A percentile compares a stretch with the other conserved stretches of the same genome.
phyloP scores from a whole-genome alignment of 1,284 basidiomycete species.

The Paramarasmius palmivorus region DNA sequence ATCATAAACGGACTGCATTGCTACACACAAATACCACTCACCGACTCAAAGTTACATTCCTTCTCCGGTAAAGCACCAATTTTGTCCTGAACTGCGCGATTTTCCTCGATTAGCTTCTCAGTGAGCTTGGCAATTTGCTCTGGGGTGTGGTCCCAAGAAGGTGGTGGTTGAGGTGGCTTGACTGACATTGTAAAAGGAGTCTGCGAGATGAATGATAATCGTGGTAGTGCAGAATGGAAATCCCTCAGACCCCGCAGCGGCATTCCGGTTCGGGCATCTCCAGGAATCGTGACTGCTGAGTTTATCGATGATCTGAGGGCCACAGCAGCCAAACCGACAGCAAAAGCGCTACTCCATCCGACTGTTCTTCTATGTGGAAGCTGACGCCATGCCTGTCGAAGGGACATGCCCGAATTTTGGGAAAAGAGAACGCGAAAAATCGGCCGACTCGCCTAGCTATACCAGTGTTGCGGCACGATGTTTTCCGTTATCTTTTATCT shows the following conservation, averaged over 20 bases:
- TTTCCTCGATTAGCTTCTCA: constrained; percentile 57
- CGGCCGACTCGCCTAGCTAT: too few species aligned
- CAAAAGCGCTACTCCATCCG: constrained; percentile 35
- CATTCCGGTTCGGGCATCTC: constrained; percentile 38
- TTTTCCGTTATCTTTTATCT: too few species aligned
- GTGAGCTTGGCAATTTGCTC: constrained; percentile 59
- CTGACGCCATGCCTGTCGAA: not conserved
- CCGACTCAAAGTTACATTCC: constrained; percentile 60
- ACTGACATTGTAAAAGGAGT: constrained; percentile 30
- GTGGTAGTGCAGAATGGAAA: constrained; percentile 13
- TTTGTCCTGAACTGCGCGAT: constrained; percentile 57
- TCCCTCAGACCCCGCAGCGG: constrained; percentile 16
- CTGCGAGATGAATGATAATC: constrained; percentile 10
- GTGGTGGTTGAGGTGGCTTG: constrained; percentile 66
- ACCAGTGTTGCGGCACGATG: too few species aligned
- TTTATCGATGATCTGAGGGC: constrained; percentile 35
- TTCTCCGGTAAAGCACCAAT: constrained; percentile 61
- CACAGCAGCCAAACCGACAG: constrained; percentile 37
- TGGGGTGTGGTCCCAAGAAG: constrained; percentile 68
- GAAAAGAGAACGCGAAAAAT: not conserved
- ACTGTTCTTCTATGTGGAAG: constrained; percentile 15
- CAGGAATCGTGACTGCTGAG: constrained; percentile 18
- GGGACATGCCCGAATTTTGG: not conserved
- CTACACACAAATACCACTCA: constrained; percentile 29
- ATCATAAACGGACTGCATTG: not conserved